Evolutionary conservation across 2,329 filamentous ascomycete species (phyloP).

Genomic region (Acephala macrosclerotiorum): DNA sequence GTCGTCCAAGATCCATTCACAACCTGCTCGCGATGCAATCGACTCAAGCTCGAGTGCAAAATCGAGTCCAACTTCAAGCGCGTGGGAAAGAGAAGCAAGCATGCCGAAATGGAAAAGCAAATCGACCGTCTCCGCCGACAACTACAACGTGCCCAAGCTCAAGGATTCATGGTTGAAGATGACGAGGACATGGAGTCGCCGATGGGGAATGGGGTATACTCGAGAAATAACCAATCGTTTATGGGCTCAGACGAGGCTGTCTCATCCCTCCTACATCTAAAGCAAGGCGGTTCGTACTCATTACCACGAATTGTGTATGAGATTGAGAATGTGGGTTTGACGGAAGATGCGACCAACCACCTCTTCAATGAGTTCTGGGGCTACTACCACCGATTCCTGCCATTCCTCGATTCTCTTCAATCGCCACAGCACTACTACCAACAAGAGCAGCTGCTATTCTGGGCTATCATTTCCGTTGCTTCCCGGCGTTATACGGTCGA

Average conservation of each 20-base stretch:
- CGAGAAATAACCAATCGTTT: constrained; percentile 65
- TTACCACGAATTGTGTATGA: constrained; percentile 45
- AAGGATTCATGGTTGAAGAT: constrained; percentile 62
- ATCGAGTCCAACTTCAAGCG: constrained; percentile 91
- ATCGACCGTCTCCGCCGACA: constrained; percentile 73
- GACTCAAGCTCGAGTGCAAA: constrained; percentile 82
- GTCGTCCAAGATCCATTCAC: constrained; percentile 82
- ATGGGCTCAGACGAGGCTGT: constrained; percentile 75
- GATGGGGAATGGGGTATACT: constrained; percentile 62
- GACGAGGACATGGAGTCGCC: constrained; percentile 67
- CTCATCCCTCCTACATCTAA: constrained; percentile 70
- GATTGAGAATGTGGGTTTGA: constrained; percentile 69
- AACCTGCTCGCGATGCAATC: constrained; percentile 78
- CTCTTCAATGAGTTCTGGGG: constrained; percentile 80
- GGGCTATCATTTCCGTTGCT: constrained; percentile 80
- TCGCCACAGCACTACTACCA: constrained; percentile 77
- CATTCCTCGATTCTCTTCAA: constrained; percentile 73
- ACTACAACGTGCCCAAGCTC: constrained; percentile 64
- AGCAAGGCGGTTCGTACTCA: constrained; percentile 64
- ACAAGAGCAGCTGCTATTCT: constrained; percentile 84
- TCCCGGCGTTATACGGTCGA: constrained; percentile 73
- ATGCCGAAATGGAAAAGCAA: constrained; percentile 87
- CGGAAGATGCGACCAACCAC: constrained; percentile 66
- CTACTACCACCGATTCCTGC: constrained; percentile 79
- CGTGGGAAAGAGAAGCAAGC: constrained; percentile 80